A percentile compares a stretch with the other conserved stretches of the same genome.
These are phyloP conservation scores for Asterophora lycoperdoides DNA, from an alignment of 768 basidiomycete genomes.

Conservation along the genomic window DNA sequence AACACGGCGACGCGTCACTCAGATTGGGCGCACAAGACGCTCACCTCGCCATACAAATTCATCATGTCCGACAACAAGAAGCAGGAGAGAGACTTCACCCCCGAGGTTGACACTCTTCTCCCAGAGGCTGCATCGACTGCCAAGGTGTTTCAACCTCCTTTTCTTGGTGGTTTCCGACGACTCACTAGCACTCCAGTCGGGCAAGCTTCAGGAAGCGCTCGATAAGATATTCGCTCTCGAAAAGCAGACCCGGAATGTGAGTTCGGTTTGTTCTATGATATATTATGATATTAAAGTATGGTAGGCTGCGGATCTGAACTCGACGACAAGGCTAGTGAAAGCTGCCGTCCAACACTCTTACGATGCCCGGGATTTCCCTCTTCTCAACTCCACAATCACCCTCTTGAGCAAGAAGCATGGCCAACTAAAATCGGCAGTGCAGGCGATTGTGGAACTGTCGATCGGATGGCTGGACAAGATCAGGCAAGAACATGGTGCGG, in stretches of 20 bases:
- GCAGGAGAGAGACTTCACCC: constrained; percentile 82
- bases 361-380: constrained; percentile 61
- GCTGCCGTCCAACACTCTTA: constrained; percentile 70
- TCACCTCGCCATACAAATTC: constrained; percentile 35
- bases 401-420: constrained; percentile 93
- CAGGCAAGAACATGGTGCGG: constrained; percentile 58
- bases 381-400: constrained; percentile 66
- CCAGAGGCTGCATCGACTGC: constrained; percentile 63
- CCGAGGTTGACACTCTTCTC: constrained; percentile 74
- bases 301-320: constrained; percentile 87
- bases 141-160: constrained; percentile 48
- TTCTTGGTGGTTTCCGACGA: constrained; percentile 10
- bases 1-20: constrained; percentile 65
- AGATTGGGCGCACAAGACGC: constrained; percentile 26
- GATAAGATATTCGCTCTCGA: constrained; percentile 88
- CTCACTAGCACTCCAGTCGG: constrained; percentile 47
- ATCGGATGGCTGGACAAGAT: constrained; percentile 81
- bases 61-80: constrained; percentile 79
- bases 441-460: constrained; percentile 85
- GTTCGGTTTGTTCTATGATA: constrained; percentile 18
- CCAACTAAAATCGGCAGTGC: constrained; percentile 86
- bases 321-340: constrained; percentile 85
- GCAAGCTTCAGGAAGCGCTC: constrained; percentile 78
- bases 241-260: constrained; percentile 94
- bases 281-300: constrained; percentile 3